Evolutionary conservation across 2,329 filamentous ascomycete species (phyloP).

Genomic region (Chaetomiaceae sp.): DNA sequence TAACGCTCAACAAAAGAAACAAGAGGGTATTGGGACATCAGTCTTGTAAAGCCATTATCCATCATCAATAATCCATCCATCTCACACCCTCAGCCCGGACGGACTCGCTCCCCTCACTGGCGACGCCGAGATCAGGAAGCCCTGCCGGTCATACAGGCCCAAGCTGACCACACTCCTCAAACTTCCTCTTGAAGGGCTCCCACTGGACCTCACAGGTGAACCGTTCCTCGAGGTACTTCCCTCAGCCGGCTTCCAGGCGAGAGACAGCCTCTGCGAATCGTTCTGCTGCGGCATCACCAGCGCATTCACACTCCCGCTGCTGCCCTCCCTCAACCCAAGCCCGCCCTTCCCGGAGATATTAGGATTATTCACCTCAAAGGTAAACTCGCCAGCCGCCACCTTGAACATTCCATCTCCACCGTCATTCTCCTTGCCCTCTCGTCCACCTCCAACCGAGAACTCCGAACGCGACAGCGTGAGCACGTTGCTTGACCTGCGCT

Average conservation of each 20-base stretch:
- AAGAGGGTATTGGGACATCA: not conserved
- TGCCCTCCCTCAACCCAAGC: slow-evolving; percentile 17
- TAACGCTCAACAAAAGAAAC: slow-evolving; percentile 1
- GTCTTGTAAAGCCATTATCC: not conserved
- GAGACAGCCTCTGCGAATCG: slow-evolving; percentile 5
- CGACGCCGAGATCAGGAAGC: slow-evolving; percentile 40
- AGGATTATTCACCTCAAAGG: slow-evolving; percentile 11
- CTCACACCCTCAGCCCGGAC: slow-evolving; percentile 9
- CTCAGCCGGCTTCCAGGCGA: slow-evolving; percentile 8
- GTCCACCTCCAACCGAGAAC: not conserved
- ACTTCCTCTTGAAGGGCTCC: slow-evolving; percentile 9
- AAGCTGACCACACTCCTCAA: slow-evolving; percentile 37
- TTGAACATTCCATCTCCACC: slow-evolving; percentile 7
- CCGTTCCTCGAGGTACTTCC: not conserved
- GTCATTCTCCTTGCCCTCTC: slow-evolving; percentile 13
- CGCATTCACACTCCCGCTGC: slow-evolving; percentile 7
- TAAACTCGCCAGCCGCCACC: slow-evolving; percentile 15
- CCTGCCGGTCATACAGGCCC: slow-evolving; percentile 44
- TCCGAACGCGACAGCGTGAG: slow-evolving; percentile 1
- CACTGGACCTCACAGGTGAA: slow-evolving; percentile 7
- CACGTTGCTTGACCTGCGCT: slow-evolving; percentile 1
- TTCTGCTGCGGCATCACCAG: not conserved
- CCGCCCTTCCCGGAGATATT: slow-evolving; percentile 14
- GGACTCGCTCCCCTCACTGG: slow-evolving; percentile 32
- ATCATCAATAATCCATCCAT: not conserved